Conservation (phyloP, 495 filamentous ascomycete genomes). For the Aspergillus sclerotioniger region DNA sequence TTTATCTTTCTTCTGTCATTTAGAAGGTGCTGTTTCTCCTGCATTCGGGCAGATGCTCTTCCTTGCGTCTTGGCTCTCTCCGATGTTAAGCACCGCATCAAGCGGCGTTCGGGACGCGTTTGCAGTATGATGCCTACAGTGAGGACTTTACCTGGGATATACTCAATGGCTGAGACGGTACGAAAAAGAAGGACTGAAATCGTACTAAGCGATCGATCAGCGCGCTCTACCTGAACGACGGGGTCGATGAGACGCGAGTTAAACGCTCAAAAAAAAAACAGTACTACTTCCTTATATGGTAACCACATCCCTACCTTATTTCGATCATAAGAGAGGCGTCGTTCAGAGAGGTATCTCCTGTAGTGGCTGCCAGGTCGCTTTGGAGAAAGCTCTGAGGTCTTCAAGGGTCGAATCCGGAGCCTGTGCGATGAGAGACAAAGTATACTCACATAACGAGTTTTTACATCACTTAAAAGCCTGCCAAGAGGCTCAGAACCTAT, state of each 20-base stretch:
- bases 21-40: constrained; percentile 17
- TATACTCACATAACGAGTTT: constrained; percentile 13
- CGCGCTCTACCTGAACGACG: background rate
- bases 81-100: constrained; percentile 5
- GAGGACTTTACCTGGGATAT: constrained; percentile 11
- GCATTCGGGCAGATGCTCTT: constrained; percentile 14
- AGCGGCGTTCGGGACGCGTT: background rate
- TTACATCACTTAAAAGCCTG: constrained; percentile 11
- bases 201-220: constrained; percentile 2
- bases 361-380: constrained; percentile 14
- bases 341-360: constrained; percentile 13
- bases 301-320: constrained; percentile 15
- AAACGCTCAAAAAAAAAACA: background rate
- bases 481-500: constrained; percentile 11
- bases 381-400: constrained; percentile 11
- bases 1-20: constrained; percentile 19
- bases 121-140: constrained; percentile 7
- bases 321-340: constrained; percentile 10
- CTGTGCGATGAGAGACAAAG: constrained; percentile 15
- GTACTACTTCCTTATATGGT: constrained; percentile 17
- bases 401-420: constrained; percentile 5
- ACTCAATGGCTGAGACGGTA: constrained; percentile 13
- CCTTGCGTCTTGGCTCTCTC: constrained; percentile 3
- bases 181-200: constrained; percentile 10
- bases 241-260: background rate